Base-by-base conservation (phyloP, 768 basidiomycete species). In the Tulasnella sp. region DNA sequence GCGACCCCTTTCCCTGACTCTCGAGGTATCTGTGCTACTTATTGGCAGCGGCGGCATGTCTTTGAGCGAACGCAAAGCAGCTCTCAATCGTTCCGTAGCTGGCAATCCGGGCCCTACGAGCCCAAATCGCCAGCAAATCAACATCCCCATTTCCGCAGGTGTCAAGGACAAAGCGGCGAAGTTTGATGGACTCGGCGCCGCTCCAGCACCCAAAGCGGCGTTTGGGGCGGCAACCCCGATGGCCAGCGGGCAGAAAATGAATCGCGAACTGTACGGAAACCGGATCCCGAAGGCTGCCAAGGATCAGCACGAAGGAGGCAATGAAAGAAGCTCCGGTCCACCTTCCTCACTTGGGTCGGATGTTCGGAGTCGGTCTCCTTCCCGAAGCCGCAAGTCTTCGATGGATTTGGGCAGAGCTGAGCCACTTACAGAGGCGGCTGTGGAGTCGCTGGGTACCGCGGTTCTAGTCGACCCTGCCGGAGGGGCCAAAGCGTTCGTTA, bases 221-320 rank as follows among this genome's bases (percentile, higher is more conserved):
- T 81, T 81, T 74, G 80, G 80, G 29, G 32, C 79, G 20, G 79
- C 77, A 70, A 77, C 80, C 35, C 79, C 80, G n/a, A 39, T 75
- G 39, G 48, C 79, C n/a, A n/a, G 40, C 15, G 72, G 70, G 20
- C 77, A 77, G 67, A 72, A 75, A 42, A 73, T 29, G 44, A 80
- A 57, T 32, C 71, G 77, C 40, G 80, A 81, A 51, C 77, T 81
- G 4, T 81, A 73, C 35, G 80, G 80, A 23, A 81, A 80, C 51
- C 79, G 80, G n/a, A 75, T 81, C 61, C 79, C 79, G 20, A 78
- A 69, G 23, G 15, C 23, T 39, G 48, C 39, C 42, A 77, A 77
- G 51, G 74, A 67, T 20, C 29, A 1, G 29, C 46, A 55, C 20
- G 48, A 39, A 32, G 48, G 2, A 32, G 32, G 35, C 9, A 10